phyloP scores from a whole-genome alignment of 495 filamentous ascomycete species.

The Penicillium pulvis region DNA sequence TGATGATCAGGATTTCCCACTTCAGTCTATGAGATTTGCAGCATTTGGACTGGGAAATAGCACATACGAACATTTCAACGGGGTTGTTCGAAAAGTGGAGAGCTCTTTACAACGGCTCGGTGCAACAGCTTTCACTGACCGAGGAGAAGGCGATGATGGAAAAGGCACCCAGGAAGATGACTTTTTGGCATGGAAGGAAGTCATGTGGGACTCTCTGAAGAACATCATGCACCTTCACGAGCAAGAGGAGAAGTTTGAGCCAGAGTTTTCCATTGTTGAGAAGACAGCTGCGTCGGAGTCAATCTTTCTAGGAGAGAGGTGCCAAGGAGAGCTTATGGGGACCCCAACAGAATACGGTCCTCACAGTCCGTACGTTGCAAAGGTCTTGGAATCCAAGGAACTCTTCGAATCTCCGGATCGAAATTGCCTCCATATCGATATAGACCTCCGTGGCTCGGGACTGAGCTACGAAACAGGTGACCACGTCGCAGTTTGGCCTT shows the following conservation, averaged over 20 bases:
- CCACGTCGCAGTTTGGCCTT: slow-evolving; percentile 72
- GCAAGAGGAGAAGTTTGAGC: slow-evolving; percentile 35
- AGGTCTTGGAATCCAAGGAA: slow-evolving; percentile 29
- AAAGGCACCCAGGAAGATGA: slow-evolving; percentile 47
- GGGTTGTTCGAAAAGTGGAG: slow-evolving; percentile 42
- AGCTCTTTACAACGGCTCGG: slow-evolving; percentile 34
- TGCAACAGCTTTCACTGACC: slow-evolving; percentile 24
- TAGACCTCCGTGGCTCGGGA: slow-evolving; percentile 33
- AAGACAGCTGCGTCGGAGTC: slow-evolving; percentile 23
- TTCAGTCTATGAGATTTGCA: slow-evolving; percentile 42
- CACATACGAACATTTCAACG: slow-evolving; percentile 55
- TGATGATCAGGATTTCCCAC: slow-evolving; percentile 29
- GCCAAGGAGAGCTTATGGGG: background rate
- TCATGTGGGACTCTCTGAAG: slow-evolving; percentile 39
- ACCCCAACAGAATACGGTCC: slow-evolving; percentile 25
- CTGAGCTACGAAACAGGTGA: slow-evolving; percentile 66
- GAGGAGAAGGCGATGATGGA: slow-evolving; percentile 42
- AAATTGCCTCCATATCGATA: slow-evolving; percentile 53
- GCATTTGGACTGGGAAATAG: slow-evolving; percentile 52
- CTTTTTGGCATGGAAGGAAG: slow-evolving; percentile 52
- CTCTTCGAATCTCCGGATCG: slow-evolving; percentile 31
- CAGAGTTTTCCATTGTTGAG: slow-evolving; percentile 8
- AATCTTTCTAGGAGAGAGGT: slow-evolving; percentile 18
- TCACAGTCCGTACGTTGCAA: slow-evolving; percentile 24
- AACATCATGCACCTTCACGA: slow-evolving; percentile 39